These are phyloP conservation scores for Plasmodium coatneyi DNA, from an alignment of 169 alveolate genomes.

Conservation along the genomic window DNA sequence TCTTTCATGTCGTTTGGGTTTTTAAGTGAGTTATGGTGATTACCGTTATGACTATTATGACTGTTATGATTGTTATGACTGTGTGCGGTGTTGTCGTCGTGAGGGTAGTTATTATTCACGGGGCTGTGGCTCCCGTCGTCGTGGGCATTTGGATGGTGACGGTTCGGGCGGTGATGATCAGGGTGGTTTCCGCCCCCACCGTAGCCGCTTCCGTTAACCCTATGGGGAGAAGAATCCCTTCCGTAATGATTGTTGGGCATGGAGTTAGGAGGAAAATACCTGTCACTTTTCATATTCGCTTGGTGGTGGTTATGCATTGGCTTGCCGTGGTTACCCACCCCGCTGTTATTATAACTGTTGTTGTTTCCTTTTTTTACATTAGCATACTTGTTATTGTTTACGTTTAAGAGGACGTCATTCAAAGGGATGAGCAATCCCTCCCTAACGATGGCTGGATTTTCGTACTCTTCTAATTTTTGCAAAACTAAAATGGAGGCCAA, in stretches of 20 bases:
- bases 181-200: not conserved
- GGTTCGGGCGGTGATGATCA: not conserved
- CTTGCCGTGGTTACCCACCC: not conserved
- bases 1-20: conserved; percentile 50
- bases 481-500: conserved; percentile 51
- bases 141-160: not conserved
- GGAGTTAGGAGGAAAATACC: not conserved
- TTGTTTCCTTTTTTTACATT: not conserved
- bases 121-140: not conserved
- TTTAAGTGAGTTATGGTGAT: not conserved
- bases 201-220: not conserved
- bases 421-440: conserved; percentile 62
- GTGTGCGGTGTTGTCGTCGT: not conserved
- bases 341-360: not conserved
- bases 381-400: conserved; percentile 1
- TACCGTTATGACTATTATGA: no score
- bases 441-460: conserved; percentile 54
- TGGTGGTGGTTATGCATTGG: not conserved
- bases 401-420: conserved; percentile 26
- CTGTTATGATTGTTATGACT: no score
- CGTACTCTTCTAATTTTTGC: conserved; percentile 73
- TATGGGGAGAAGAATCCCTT: not conserved
- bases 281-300: not conserved
- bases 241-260: not conserved
- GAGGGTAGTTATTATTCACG: conserved; percentile 1